A percentile compares a stretch with the other conserved stretches of the same genome.
phyloP scores from a whole-genome alignment of 192 early-diverging fungal genomes.

The Gryganskiella cystojenkinii region DNA sequence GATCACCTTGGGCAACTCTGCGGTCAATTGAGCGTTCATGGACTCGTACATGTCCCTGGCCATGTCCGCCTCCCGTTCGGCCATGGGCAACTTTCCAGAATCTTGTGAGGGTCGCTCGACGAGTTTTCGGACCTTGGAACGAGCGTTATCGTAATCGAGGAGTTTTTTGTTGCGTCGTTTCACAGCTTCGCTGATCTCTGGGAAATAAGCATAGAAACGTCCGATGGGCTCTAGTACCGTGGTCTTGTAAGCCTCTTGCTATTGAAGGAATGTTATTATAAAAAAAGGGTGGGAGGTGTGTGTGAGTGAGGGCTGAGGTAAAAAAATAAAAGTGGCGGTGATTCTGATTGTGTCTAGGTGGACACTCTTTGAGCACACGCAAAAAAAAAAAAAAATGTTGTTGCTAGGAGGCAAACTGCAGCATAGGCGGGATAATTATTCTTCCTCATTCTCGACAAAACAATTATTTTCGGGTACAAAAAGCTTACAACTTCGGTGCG shows the following conservation, averaged over 20 bases:
- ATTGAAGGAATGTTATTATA: background rate
- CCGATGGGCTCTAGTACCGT: conserved; percentile 94
- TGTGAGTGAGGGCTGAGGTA: background rate
- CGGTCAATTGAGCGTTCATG: conserved; percentile 83
- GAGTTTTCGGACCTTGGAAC: conserved; percentile 80
- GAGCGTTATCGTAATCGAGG: conserved; percentile 88
- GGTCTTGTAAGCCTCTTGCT: conserved; percentile 85
- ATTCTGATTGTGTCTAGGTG: too few species aligned
- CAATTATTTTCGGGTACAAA: too few species aligned
- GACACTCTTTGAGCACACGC: too few species aligned
- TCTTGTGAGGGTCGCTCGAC: conserved; percentile 86
- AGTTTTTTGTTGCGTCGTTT: conserved; percentile 89
- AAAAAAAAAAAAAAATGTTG: too few species aligned
- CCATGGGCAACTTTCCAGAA: conserved; percentile 68
- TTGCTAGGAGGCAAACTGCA: too few species aligned
- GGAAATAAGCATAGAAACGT: conserved; percentile 86
- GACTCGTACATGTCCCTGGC: conserved; percentile 83
- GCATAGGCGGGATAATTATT: too few species aligned
- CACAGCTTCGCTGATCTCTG: conserved; percentile 93
- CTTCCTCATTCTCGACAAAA: too few species aligned
- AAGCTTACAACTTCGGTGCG: conserved; percentile 79
- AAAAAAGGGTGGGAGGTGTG: background rate
- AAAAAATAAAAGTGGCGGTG: background rate
- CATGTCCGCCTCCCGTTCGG: conserved; percentile 83
- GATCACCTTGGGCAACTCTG: conserved; percentile 92